phyloP scores from a whole-genome alignment of 1,284 basidiomycete genomes.

The Grifola frondosa region DNA sequence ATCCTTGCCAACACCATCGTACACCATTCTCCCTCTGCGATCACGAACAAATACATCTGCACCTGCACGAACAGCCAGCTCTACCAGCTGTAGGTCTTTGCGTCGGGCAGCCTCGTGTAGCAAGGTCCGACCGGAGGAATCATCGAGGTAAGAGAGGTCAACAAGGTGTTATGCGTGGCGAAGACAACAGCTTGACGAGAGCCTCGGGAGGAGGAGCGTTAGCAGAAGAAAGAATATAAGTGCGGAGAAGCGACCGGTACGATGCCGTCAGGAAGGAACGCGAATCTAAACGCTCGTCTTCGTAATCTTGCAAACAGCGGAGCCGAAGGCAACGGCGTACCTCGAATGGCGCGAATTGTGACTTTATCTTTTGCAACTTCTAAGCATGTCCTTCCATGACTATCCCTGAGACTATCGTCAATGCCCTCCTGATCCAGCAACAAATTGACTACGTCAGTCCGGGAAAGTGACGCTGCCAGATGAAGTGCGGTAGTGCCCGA shows the following conservation, averaged over 20 bases:
- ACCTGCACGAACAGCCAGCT: conserved; percentile 81
- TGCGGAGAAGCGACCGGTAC: conserved; percentile 72
- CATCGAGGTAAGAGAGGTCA: conserved; percentile 74
- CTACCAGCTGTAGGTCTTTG: conserved; percentile 81
- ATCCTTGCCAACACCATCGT: conserved; percentile 71
- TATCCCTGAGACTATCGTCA: conserved; percentile 80
- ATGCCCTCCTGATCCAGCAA: conserved; percentile 77
- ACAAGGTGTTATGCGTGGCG: conserved; percentile 59
- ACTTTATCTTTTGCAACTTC: conserved; percentile 79
- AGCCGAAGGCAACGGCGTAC: conserved; percentile 41
- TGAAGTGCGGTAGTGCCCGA: conserved; percentile 85
- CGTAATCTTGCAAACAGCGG: background rate
- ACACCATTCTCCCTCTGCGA: conserved; percentile 71
- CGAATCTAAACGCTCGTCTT: conserved; percentile 55
- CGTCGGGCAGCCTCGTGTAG: conserved; percentile 87
- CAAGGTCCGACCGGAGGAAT: conserved; percentile 75
- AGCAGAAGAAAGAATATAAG: conserved; percentile 67
- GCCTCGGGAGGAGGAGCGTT: conserved; percentile 46
- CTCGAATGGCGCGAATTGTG: conserved; percentile 72
- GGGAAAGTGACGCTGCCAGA: conserved; percentile 79
- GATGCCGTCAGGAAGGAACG: conserved; percentile 76
- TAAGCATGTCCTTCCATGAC: conserved; percentile 66
- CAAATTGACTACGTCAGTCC: conserved; percentile 75
- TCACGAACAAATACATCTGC: conserved; percentile 92
- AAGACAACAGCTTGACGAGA: conserved; percentile 58